phyloP scores from a whole-genome alignment of 768 basidiomycete species.

The Vararia minispora region DNA sequence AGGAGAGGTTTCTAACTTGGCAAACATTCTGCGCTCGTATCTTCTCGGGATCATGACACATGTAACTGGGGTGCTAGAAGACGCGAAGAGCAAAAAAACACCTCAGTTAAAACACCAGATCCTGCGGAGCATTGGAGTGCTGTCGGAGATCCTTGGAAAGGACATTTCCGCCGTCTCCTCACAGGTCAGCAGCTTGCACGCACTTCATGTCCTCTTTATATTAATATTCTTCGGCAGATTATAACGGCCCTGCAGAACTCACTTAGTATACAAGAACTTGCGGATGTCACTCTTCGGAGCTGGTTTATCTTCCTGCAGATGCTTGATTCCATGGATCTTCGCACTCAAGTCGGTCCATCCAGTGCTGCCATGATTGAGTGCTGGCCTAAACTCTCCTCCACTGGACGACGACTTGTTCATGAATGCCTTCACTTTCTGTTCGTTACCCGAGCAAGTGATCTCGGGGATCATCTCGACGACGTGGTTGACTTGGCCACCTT shows the following conservation, averaged over 20 bases:
- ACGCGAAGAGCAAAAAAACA: slow-evolving; percentile 67
- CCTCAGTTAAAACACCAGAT: slow-evolving; percentile 62
- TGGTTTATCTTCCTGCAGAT: slow-evolving; percentile 73
- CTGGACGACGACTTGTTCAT: slow-evolving; percentile 41
- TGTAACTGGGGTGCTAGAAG: slow-evolving; percentile 81
- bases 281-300: slow-evolving; percentile 65
- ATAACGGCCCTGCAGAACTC: slow-evolving; percentile 94
- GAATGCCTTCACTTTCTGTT: slow-evolving; percentile 62
- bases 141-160: slow-evolving; percentile 62
- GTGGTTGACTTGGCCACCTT: slow-evolving; percentile 71
- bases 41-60: slow-evolving; percentile 80
- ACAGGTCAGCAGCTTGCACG: slow-evolving; percentile 44
- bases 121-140: slow-evolving; percentile 62
- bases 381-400: slow-evolving; percentile 55
- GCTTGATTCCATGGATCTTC: slow-evolving; percentile 56
- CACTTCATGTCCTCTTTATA: neutral
- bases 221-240: slow-evolving; percentile 40
- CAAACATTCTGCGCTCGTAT: slow-evolving; percentile 55
- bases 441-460: slow-evolving; percentile 42
- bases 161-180: slow-evolving; percentile 70
- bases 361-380: slow-evolving; percentile 72
- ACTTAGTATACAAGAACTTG: slow-evolving; percentile 62
- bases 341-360: slow-evolving; percentile 78
- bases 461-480: slow-evolving; percentile 54
- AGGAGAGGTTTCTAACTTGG: too few species aligned